Evolutionary conservation across 371 early-diverging fungal species (phyloP).

Genomic region (Syncephalis fuscata): DNA sequence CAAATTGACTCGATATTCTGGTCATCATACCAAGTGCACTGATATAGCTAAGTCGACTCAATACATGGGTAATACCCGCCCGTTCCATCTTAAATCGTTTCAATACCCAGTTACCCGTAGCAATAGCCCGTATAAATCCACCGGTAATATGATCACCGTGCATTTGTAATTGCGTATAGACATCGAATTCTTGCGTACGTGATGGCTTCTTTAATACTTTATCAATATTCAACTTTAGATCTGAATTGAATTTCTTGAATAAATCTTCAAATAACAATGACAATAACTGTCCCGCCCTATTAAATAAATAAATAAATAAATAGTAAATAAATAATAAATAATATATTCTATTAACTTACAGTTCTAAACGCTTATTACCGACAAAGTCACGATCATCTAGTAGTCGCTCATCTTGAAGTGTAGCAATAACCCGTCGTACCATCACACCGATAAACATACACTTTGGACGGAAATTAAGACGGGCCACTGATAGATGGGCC

Average conservation of each 20-base stretch:
- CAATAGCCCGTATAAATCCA: slow-evolving; percentile 93
- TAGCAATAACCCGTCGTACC: slow-evolving; percentile 91
- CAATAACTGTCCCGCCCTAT: slow-evolving; percentile 93
- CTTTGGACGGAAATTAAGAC: slow-evolving; percentile 84
- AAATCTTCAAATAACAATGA: slow-evolving; percentile 98
- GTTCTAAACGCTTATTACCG: slow-evolving; percentile 99
- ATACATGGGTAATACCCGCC: slow-evolving; percentile 97
- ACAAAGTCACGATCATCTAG: slow-evolving; percentile 99
- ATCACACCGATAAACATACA: slow-evolving; percentile 93
- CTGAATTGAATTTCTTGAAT: slow-evolving; percentile 94
- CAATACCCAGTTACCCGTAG: slow-evolving; percentile 98
- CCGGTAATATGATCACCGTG: slow-evolving; percentile 89
- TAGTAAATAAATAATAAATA: background rate
- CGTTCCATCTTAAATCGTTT: slow-evolving; percentile 99
- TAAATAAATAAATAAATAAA: background rate
- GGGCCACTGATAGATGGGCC: slow-evolving; percentile 90
- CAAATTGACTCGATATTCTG: slow-evolving; percentile 97
- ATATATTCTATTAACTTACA: slow-evolving; percentile 30
- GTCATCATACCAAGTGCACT: slow-evolving; percentile 99
- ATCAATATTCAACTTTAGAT: slow-evolving; percentile 81
- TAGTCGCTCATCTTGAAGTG: slow-evolving; percentile 58
- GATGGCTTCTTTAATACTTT: slow-evolving; percentile 87
- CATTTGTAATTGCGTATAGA: slow-evolving; percentile 63
- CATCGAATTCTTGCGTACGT: slow-evolving; percentile 93
- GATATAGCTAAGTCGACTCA: slow-evolving; percentile 93